phyloP scores from a whole-genome alignment of 768 basidiomycete genomes.

The Mycena filopes region DNA sequence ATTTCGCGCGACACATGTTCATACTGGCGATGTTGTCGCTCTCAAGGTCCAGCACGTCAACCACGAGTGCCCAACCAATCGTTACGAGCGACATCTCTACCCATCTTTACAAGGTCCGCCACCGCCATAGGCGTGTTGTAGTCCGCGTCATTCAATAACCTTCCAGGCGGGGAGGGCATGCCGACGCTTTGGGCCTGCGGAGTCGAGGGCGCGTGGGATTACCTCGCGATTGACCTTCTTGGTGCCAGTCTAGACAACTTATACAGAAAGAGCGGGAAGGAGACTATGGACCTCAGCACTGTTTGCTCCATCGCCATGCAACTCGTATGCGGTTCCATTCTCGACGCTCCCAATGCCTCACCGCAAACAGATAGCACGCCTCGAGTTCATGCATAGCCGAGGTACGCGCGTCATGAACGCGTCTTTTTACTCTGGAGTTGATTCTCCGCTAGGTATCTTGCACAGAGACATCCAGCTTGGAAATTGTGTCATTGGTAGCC shows the following conservation, averaged over 20 bases:
- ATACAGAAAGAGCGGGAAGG: slow-evolving; percentile 64
- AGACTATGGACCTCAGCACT: slow-evolving; percentile 73
- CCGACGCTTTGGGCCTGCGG: slow-evolving; percentile 76
- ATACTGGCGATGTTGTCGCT: slow-evolving; percentile 70
- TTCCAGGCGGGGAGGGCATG: slow-evolving; percentile 70
- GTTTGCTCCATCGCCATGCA: slow-evolving; percentile 83
- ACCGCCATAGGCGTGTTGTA: background rate
- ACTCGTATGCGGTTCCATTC: slow-evolving; percentile 58
- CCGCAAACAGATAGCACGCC: slow-evolving; percentile 64
- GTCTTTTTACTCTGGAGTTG: background rate
- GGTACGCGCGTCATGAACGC: slow-evolving; percentile 44
- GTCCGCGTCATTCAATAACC: background rate
- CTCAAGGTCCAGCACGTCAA: slow-evolving; percentile 78
- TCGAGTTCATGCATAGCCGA: slow-evolving; percentile 81
- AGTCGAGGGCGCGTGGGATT: slow-evolving; percentile 69
- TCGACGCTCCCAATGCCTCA: slow-evolving; percentile 19
- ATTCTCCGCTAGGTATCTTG: slow-evolving; percentile 49
- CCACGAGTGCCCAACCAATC: slow-evolving; percentile 82
- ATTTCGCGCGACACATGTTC: slow-evolving; percentile 68
- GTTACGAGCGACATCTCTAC: slow-evolving; percentile 75
- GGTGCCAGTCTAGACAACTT: slow-evolving; percentile 76
- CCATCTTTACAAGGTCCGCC: slow-evolving; percentile 65
- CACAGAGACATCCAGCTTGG: slow-evolving; percentile 86
- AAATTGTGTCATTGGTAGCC: slow-evolving; percentile 80
- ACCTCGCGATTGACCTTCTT: slow-evolving; percentile 81